These are phyloP conservation scores for Immersiella caudata DNA, from an alignment of 495 filamentous ascomycete species.

Conservation along the genomic window DNA sequence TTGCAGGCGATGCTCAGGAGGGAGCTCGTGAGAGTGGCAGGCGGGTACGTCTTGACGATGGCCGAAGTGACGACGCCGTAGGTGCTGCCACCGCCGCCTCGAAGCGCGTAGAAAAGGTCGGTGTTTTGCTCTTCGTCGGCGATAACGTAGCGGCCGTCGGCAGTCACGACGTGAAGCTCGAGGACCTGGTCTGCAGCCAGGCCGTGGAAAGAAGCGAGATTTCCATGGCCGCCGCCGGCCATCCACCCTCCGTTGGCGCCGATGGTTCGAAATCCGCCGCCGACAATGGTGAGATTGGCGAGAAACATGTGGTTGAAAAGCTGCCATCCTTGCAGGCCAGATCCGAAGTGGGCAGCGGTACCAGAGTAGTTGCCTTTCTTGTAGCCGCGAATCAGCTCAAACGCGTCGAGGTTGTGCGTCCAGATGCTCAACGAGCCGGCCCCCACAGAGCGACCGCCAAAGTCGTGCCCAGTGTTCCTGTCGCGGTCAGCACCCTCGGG, in stretches of 20 bases:
- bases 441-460: conserved; percentile 56
- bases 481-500: conserved; percentile 47
- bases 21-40: conserved; percentile 32
- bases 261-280: conserved; percentile 51
- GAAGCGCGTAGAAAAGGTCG: conserved; percentile 65
- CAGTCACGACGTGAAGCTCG: conserved; percentile 57
- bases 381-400: conserved; percentile 42
- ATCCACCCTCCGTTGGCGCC: conserved; percentile 55
- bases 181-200: conserved; percentile 55
- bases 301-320: conserved; percentile 41
- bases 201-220: conserved; percentile 46
- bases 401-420: conserved; percentile 57
- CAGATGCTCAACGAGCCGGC: conserved; percentile 60
- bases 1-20: conserved; percentile 34
- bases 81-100: conserved; percentile 56
- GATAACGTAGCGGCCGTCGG: conserved; percentile 56
- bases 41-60: conserved; percentile 45
- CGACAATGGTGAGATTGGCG: conserved; percentile 43
- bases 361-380: conserved; percentile 46
- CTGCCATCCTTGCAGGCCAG: conserved; percentile 49
- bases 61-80: conserved; percentile 58
- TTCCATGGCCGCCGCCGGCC: conserved; percentile 55
- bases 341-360: conserved; percentile 47
- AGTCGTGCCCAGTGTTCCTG: conserved; percentile 73
- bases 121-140: conserved; percentile 51